Evolutionary conservation across 2,329 filamentous ascomycete genomes (phyloP).

Genomic region (Tothia fuscella): DNA sequence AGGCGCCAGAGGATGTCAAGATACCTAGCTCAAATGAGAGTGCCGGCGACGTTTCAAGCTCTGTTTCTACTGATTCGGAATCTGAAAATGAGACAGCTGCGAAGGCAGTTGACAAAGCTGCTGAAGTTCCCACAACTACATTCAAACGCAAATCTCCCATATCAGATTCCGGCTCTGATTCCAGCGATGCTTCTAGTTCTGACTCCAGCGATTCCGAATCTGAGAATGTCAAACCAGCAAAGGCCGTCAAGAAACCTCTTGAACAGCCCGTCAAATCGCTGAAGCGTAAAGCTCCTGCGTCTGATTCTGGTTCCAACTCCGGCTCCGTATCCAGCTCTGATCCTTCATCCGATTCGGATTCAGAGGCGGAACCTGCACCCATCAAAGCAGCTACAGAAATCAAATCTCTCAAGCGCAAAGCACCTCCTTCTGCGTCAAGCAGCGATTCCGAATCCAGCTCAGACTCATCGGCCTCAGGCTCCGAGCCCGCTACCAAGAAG

Average conservation of each 20-base stretch:
- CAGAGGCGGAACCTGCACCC: neutral
- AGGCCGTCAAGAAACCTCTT: slow-evolving; percentile 1
- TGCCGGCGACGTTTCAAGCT: no score
- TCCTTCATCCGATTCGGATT: neutral
- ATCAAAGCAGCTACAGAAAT: neutral
- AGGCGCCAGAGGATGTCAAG: no score
- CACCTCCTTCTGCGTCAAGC: neutral
- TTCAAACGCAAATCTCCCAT: no score
- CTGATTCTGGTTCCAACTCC: slow-evolving; percentile 12
- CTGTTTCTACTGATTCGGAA: neutral
- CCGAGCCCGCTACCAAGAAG: slow-evolving; percentile 30
- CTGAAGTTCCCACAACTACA: neutral
- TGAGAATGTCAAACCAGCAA: neutral
- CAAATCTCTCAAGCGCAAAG: slow-evolving; percentile 2
- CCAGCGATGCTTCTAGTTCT: slow-evolving; percentile 17
- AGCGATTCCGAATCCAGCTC: slow-evolving; percentile 6
- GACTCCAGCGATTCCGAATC: slow-evolving; percentile 12
- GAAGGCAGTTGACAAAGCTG: slow-evolving; percentile 1
- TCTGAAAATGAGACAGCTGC: neutral
- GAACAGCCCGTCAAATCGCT: neutral
- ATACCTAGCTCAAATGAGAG: no score
- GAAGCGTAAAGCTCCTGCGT: neutral
- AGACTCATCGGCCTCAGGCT: slow-evolving; percentile 8
- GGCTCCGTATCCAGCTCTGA: slow-evolving; percentile 12
- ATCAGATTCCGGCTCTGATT: slow-evolving; percentile 10